Base-by-base conservation (phyloP, 108 stramenopile species). In the Thalassiosira profunda region DNA sequence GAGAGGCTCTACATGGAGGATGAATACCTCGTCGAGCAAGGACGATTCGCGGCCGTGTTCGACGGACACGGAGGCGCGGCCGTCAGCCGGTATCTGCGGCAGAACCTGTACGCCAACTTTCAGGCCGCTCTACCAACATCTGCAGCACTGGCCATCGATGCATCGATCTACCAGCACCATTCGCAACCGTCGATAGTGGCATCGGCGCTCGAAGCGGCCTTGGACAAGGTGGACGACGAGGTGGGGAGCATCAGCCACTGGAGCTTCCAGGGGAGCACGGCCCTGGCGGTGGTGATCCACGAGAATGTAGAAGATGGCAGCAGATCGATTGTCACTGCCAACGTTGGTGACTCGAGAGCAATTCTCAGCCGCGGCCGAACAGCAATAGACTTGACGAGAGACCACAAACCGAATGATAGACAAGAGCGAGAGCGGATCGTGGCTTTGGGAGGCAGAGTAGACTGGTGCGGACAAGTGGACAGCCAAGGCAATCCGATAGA, bases 11-110 rank as follows among this genome's bases (percentile, higher is more conserved):
- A 89, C 67, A 94, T 94, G 93, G 93, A 95, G 79, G 94, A 95
- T 67, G 91, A 95, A 60, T 81, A 63, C 51, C 85, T 84, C 58
- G 56, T 85, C 17, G 23, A 55, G 2, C 64, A 74, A 18, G 83
- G 83, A 12, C 58, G 76, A 38, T 90, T 95, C 74, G 82, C 76
- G 40, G 97, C 92, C 17, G 97, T 97, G 5, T 98, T 98, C 74
- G 98, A 99, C 68, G 98, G 98, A 3, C 98, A 99, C 67, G 98
- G 98, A 30, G 95, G 96, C 9, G 58, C 43, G 29, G 84, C 89
- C 14, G 96, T 98, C 2, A 87, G 90, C 20, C 71, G 73, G 1
- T 98, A 93, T 63, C 67, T 93, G 20, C 51, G 85, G 24, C 83
- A 94, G 58, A 93, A 97, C 68, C 52, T 98, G 11, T 87, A 86